Evolutionary conservation across 345 rosid genomes (phyloP).

Genomic region (Fremontodendron californicum): DNA sequence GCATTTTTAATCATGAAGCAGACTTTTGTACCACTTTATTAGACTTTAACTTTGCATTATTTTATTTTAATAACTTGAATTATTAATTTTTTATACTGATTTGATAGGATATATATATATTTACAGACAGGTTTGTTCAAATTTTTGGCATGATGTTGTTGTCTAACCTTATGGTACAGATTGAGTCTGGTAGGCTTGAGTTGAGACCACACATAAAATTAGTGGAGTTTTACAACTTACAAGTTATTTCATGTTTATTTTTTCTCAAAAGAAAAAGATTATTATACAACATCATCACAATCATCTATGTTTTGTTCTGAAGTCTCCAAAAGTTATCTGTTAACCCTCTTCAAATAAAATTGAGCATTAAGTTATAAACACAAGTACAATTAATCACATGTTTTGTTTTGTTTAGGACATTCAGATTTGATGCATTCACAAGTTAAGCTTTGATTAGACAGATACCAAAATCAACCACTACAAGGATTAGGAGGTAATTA

Average conservation of each 20-base stretch:
- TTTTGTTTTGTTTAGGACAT: not conserved
- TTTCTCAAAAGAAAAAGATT: not conserved
- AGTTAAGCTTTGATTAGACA: not conserved
- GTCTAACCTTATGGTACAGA: not conserved
- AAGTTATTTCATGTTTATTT: not conserved
- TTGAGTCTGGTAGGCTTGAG: not conserved
- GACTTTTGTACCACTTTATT: constrained; percentile 8
- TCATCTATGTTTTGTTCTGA: not conserved
- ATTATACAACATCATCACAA: not conserved
- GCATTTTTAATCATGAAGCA: constrained; percentile 12
- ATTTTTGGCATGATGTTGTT: constrained; percentile 10
- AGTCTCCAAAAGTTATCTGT: not conserved
- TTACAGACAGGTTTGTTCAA: constrained; percentile 1
- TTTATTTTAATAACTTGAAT: too few species aligned
- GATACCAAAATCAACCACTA: not conserved
- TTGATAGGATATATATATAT: not conserved
- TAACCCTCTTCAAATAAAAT: not conserved
- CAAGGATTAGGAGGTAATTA: not conserved
- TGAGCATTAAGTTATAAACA: not conserved
- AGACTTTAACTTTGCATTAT: not conserved
- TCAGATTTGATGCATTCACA: constrained; percentile 1
- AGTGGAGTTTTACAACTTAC: constrained; percentile 3
- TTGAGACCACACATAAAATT: constrained; percentile 1
- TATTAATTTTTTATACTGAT: not conserved
- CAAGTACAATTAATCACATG: not conserved